Evolutionary conservation across 2,329 filamentous ascomycete genomes (phyloP), one percentile per base, ranked within the genome.

Genomic region (Penicillium vulpinum): DNA sequence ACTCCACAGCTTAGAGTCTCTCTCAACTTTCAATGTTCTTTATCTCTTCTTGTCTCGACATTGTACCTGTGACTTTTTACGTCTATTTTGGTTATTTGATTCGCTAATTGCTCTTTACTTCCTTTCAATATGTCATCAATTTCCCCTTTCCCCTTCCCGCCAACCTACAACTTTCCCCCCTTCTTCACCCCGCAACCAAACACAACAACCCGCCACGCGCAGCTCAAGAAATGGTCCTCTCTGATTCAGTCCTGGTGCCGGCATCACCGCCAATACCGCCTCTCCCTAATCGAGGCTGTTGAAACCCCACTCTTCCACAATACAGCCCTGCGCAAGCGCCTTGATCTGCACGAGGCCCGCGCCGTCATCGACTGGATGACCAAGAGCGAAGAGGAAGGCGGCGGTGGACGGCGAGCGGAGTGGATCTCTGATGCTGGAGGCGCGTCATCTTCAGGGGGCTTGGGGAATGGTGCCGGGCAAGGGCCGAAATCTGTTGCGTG

Each of bases 201-300:
- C 62, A 71, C 70, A 55, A 70, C 69, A 53, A 80, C 78, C 29
- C 74, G 76, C 40, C 71, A 73, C 52, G 72, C 75, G 2, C 79
- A 80, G 83, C 86, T 92, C 59, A 80, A 84, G 57, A 92, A 92
- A 76, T 99, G 94, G 94, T 87, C 89, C n/a, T 75, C 85, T 31
- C 85, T 97, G 16, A 85, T 97, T 70, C 91, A 92, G 59, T 76
- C 87, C 70, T 97, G 96, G 86, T 91, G 89, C 76, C 85, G 86
- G 0, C 83, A 90, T 77, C 82, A 93, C 78, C 86, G 85, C 65
- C 78, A 92, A 70, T 96, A 87, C 80, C 85, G 85, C 54, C 85
- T 97, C 54, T 83, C 87, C 4, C 80, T 96, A 36, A 79, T 84
- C 52, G 80, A 86, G 40, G 78, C 84, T 13, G 74, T 87, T 46